phyloP scores from a whole-genome alignment of 225 moss, liverwort and hornwort genomes.

The Antitrichia curtipendula region DNA sequence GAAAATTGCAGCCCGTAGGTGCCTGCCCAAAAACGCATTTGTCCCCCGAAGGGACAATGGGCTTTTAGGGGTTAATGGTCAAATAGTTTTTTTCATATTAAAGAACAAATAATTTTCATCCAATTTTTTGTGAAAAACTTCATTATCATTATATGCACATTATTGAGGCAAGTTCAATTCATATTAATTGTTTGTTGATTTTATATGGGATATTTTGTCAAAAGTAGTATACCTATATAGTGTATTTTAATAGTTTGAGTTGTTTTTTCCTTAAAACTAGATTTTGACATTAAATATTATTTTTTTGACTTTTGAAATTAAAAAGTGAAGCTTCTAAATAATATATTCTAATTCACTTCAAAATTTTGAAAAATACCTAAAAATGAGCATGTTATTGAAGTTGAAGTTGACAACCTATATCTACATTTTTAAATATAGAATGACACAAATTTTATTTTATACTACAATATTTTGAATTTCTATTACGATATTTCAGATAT shows the following conservation, averaged over 20 bases:
- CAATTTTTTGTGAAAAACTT: background rate
- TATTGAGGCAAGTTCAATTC: background rate
- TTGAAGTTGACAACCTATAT: background rate
- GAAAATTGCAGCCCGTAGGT: no score
- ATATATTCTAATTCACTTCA: fast-evolving
- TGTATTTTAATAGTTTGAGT: background rate
- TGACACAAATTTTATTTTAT: background rate
- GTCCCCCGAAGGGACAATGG: no score
- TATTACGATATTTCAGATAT: background rate
- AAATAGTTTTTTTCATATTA: background rate
- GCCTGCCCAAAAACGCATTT: no score
- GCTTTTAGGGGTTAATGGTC: no score
- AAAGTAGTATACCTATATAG: background rate
- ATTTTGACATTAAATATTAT: background rate
- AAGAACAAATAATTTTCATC: background rate
- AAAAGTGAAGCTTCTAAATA: background rate
- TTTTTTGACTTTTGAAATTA: background rate
- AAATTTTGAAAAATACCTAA: background rate
- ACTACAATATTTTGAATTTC: background rate
- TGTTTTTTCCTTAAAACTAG: background rate
- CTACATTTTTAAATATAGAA: background rate
- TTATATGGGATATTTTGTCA: background rate
- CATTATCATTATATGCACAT: background rate
- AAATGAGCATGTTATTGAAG: background rate
- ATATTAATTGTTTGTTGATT: background rate